These are phyloP conservation scores for Serendipita sp. DNA, from an alignment of 768 basidiomycete species.

Conservation along the genomic window DNA sequence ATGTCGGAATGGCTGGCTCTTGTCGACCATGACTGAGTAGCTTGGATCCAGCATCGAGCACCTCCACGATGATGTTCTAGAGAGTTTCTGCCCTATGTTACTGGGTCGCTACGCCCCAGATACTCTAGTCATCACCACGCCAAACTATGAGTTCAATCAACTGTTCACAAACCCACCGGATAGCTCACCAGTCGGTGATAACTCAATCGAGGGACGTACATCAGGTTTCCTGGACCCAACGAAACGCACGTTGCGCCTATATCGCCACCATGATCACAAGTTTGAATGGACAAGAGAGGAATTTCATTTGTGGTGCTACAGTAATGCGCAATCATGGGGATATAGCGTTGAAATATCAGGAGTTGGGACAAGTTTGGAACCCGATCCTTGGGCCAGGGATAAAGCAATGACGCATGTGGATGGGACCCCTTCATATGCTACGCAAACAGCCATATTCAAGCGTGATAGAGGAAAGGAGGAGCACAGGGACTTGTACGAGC, in stretches of 20 bases:
- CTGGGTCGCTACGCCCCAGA: conserved; percentile 67
- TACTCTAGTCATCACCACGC: conserved; percentile 65
- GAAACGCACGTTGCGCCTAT: conserved; percentile 50
- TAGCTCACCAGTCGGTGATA: not conserved
- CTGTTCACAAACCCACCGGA: conserved; percentile 45
- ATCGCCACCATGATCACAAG: conserved; percentile 73
- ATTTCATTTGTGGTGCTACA: conserved; percentile 47
- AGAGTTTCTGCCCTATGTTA: conserved; percentile 49
- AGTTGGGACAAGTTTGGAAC: conserved; percentile 42
- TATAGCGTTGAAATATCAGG: conserved; percentile 46
- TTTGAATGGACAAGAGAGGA: conserved; percentile 79
- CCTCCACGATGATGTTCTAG: conserved; percentile 40
- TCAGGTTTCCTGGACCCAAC: conserved; percentile 61
- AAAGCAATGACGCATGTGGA: conserved; percentile 28
- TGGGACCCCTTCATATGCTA: conserved; percentile 32
- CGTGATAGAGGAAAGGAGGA: not conserved
- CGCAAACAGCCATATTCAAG: conserved; percentile 42
- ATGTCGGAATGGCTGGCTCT: conserved; percentile 19
- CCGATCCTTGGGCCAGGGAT: conserved; percentile 62
- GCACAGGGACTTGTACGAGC: not conserved
- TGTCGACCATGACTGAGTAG: conserved; percentile 10
- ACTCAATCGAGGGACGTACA: conserved; percentile 25
- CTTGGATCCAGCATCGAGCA: conserved; percentile 57
- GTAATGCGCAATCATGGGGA: conserved; percentile 48
- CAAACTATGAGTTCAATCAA: conserved; percentile 69